A percentile compares a stretch with the other conserved stretches of the same genome.
These are phyloP conservation scores for Drechslera avenae DNA, from an alignment of 2,329 filamentous ascomycete species.

Conservation along the genomic window DNA sequence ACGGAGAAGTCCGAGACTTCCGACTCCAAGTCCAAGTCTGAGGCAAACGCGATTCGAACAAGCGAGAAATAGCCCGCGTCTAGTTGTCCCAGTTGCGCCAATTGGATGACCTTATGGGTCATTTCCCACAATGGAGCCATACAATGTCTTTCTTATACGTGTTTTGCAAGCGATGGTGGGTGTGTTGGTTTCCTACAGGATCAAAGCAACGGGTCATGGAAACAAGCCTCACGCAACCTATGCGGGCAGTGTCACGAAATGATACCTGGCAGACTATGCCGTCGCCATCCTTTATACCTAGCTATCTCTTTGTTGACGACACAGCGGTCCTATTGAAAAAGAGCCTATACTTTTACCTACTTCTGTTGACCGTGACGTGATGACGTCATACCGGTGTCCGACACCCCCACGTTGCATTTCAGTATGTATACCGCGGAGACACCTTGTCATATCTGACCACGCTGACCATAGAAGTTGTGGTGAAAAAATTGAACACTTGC, in stretches of 20 bases:
- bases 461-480: too few relatives aligned
- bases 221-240: slow-evolving; percentile 26
- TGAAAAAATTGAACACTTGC: too few relatives aligned
- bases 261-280: slow-evolving; percentile 45
- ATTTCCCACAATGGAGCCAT: slow-evolving; percentile 9
- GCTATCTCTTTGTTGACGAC: slow-evolving; percentile 18
- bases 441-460: too few relatives aligned
- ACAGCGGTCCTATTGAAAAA: slow-evolving; percentile 3
- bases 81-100: slow-evolving; percentile 9
- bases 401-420: not conserved
- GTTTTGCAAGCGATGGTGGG: slow-evolving; percentile 19
- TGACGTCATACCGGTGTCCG: slow-evolving; percentile 5
- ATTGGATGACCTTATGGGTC: not conserved
- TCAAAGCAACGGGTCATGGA: slow-evolving; percentile 33
- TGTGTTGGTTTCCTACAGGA: slow-evolving; percentile 21
- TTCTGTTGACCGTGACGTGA: not conserved
- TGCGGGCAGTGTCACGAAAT: slow-evolving; percentile 38
- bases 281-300: slow-evolving; percentile 34
- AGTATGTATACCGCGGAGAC: too few relatives aligned
- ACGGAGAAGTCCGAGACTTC: slow-evolving; percentile 43
- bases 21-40: slow-evolving; percentile 16
- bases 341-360: not conserved
- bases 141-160: slow-evolving; percentile 23
- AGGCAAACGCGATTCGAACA: slow-evolving; percentile 10
- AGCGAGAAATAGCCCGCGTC: slow-evolving; percentile 31